Percentiles rank a stretch among this genome's conserved stretches.
phyloP scores from a whole-genome alignment of 257 asterid species.

The Cynanchum wilfordii region DNA sequence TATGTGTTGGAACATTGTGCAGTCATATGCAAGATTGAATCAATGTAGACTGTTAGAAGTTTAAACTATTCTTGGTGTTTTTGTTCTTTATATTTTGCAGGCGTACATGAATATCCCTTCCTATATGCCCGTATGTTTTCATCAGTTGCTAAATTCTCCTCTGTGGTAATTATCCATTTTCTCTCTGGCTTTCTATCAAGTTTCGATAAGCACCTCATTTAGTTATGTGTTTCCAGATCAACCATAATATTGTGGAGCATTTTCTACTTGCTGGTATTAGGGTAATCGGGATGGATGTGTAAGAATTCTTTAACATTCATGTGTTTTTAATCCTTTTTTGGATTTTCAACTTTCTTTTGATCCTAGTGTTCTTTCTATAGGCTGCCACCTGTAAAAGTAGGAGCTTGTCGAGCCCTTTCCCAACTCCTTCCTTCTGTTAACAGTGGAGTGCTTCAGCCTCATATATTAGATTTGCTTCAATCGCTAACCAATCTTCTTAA shows the following conservation, averaged over 20 bases:
- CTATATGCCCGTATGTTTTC: constrained; percentile 90
- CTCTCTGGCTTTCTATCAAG: constrained; percentile 7
- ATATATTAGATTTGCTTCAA: constrained; percentile 58
- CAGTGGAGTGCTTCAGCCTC: constrained; percentile 55
- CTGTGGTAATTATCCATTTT: constrained; percentile 52
- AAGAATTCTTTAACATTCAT: constrained; percentile 30
- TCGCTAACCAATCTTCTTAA: constrained; percentile 84
- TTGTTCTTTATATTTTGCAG: constrained; percentile 39
- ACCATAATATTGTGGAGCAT: constrained; percentile 55
- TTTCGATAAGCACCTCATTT: constrained; percentile 14
- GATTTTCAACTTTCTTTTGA: constrained; percentile 3
- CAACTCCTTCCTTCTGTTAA: constrained; percentile 76
- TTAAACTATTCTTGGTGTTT: constrained; percentile 9
- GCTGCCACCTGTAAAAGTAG: constrained; percentile 90
- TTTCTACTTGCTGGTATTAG: constrained; percentile 67
- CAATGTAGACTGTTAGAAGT: neutral
- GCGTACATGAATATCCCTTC: constrained; percentile 70
- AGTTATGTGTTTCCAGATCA: constrained; percentile 51
- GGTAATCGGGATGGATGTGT: constrained; percentile 92
- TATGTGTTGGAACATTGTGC: neutral
- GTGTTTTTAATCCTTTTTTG: constrained; percentile 10
- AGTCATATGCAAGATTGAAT: constrained; percentile 9
- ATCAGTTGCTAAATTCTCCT: constrained; percentile 70
- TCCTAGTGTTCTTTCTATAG: constrained; percentile 38
- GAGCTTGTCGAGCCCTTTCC: constrained; percentile 91